phyloP scores from a whole-genome alignment of 2,329 filamentous ascomycete genomes.

The Xylaria sp. region DNA sequence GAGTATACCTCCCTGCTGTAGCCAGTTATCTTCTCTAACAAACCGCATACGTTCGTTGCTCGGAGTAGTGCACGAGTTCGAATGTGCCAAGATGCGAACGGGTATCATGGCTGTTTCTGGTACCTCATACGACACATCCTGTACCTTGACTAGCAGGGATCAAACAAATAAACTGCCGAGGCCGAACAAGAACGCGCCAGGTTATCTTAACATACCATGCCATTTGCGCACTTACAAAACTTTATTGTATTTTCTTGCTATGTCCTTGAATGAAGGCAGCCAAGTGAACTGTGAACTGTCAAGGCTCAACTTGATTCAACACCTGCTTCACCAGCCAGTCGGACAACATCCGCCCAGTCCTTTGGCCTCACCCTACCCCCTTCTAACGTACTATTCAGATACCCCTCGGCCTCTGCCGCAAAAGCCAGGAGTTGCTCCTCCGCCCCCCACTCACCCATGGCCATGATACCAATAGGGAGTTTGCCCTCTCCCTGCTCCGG shows the following conservation, averaged over 20 bases:
- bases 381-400: constrained; percentile 59
- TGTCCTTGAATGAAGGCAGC: not conserved
- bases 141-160: constrained; percentile 16
- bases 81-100: constrained; percentile 15
- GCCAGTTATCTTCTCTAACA: constrained; percentile 9
- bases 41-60: constrained; percentile 2
- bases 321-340: constrained; percentile 44
- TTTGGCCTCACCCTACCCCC: constrained; percentile 62
- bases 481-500: constrained; percentile 66
- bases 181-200: not conserved
- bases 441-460: constrained; percentile 72
- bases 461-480: constrained; percentile 70
- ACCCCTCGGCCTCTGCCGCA: constrained; percentile 67
- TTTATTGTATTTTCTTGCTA: not conserved
- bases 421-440: constrained; percentile 72
- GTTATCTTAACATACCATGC: not conserved
- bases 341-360: constrained; percentile 69
- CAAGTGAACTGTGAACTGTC: not conserved
- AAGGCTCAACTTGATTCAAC: constrained; percentile 9
- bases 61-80: constrained; percentile 6
- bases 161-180: not conserved
- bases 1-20: constrained; percentile 29
- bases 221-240: not conserved
- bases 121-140: not conserved
- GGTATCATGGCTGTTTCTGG: constrained; percentile 8